Evolutionary conservation across 2,329 filamentous ascomycete genomes (phyloP).

Genomic region (Thielaviopsis euricoi): DNA sequence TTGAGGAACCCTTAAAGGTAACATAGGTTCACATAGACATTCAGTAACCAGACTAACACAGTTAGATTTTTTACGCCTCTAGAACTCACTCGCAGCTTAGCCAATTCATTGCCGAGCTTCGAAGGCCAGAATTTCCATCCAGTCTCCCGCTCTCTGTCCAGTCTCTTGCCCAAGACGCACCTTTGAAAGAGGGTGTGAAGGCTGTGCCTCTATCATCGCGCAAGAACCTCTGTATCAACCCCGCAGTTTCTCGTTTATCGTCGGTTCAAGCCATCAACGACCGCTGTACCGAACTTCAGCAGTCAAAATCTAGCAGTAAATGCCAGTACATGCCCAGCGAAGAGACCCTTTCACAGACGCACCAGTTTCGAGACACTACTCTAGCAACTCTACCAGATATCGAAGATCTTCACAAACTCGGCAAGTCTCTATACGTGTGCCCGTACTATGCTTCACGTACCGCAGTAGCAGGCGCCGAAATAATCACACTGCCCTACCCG

Average conservation of each 20-base stretch:
- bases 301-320: conserved; percentile 40
- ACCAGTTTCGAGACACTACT: conserved; percentile 71
- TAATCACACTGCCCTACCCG: conserved; percentile 85
- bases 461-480: conserved; percentile 69
- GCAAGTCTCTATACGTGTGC: conserved; percentile 65
- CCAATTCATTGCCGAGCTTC: conserved; percentile 72
- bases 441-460: conserved; percentile 92
- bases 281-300: conserved; percentile 76
- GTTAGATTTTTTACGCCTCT: conserved; percentile 72
- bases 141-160: conserved; percentile 37
- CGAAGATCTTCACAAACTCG: conserved; percentile 69
- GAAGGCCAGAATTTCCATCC: conserved; percentile 60
- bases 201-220: conserved; percentile 72
- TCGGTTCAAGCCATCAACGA: conserved; percentile 79
- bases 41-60: conserved; percentile 18
- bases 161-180: conserved; percentile 4
- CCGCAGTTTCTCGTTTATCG: conserved; percentile 54
- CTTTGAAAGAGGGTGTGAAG: conserved; percentile 38
- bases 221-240: conserved; percentile 82
- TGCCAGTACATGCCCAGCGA: conserved; percentile 68
- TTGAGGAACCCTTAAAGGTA: conserved; percentile 53
- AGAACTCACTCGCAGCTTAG: conserved; percentile 83
- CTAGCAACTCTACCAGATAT: conserved; percentile 82
- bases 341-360: conserved; percentile 52
- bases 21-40: conserved; percentile 1